Evolutionary conservation across 1,284 basidiomycete genomes (phyloP).

Genomic region (Wolfiporia cocos): DNA sequence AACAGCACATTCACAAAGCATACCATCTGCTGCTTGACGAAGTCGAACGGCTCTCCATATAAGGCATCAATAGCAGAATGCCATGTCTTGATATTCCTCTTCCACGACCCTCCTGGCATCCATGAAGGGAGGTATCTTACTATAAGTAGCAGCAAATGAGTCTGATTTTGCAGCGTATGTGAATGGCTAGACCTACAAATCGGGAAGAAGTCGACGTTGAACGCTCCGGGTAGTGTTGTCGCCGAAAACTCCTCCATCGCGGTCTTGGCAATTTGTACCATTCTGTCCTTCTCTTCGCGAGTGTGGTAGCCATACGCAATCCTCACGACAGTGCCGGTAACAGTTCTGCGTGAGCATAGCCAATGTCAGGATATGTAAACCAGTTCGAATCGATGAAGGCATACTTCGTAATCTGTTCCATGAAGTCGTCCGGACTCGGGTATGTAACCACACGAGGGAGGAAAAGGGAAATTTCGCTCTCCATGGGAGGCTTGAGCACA

Average conservation of each 20-base stretch:
- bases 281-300: slow-evolving; percentile 5
- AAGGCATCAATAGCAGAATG: slow-evolving; percentile 13
- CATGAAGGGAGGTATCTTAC: slow-evolving; percentile 12
- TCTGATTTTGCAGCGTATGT: background rate
- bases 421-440: slow-evolving; percentile 45
- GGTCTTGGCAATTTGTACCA: slow-evolving; percentile 7
- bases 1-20: slow-evolving; percentile 1
- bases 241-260: slow-evolving; percentile 8
- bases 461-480: slow-evolving; percentile 48
- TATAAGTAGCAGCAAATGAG: slow-evolving; percentile 10
- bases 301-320: slow-evolving; percentile 7
- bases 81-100: slow-evolving; percentile 2
- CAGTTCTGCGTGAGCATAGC: slow-evolving; percentile 1
- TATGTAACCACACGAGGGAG: slow-evolving; percentile 46
- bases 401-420: slow-evolving; percentile 50
- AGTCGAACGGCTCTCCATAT: slow-evolving; percentile 16
- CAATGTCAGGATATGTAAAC: background rate
- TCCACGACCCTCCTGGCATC: slow-evolving; percentile 11
- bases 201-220: slow-evolving; percentile 11
- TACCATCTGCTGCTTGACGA: slow-evolving; percentile 20
- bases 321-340: slow-evolving; percentile 4
- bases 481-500: slow-evolving; percentile 39
- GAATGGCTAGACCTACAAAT: slow-evolving; percentile 1
- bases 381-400: slow-evolving; percentile 13
- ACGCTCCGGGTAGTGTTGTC: slow-evolving; percentile 7